These are phyloP conservation scores for Cairneyella variabilis DNA, from an alignment of 495 filamentous ascomycete genomes.

Conservation along the genomic window DNA sequence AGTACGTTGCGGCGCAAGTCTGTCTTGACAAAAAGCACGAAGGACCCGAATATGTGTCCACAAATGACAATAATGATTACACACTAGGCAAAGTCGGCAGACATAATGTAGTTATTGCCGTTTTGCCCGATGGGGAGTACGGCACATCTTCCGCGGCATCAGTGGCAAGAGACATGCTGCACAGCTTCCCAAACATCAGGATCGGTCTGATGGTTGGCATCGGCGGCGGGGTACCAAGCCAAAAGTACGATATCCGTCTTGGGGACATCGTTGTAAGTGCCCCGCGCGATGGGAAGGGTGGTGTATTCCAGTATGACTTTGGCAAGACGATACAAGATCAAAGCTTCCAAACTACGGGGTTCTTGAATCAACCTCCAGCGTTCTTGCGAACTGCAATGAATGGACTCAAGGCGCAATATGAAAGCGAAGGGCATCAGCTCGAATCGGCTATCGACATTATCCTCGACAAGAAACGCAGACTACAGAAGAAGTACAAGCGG, in stretches of 20 bases:
- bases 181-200: slow-evolving; percentile 38
- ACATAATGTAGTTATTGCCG: slow-evolving; percentile 19
- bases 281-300: slow-evolving; percentile 5
- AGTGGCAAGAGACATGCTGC: slow-evolving; percentile 28
- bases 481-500: slow-evolving; percentile 26
- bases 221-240: slow-evolving; percentile 14
- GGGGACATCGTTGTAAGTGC: slow-evolving; percentile 21
- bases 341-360: slow-evolving; percentile 8
- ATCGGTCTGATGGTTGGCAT: slow-evolving; percentile 44
- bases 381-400: slow-evolving; percentile 23
- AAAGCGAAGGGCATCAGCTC: slow-evolving; percentile 16
- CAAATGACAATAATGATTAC: slow-evolving; percentile 33
- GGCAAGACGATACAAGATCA: slow-evolving; percentile 12
- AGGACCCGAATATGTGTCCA: slow-evolving; percentile 19
- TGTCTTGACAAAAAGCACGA: slow-evolving; percentile 34
- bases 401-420: neutral
- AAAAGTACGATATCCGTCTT: slow-evolving; percentile 15
- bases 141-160: slow-evolving; percentile 25
- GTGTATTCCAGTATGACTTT: slow-evolving; percentile 23
- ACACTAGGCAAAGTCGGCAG: slow-evolving; percentile 27
- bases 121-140: slow-evolving; percentile 7
- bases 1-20: slow-evolving; percentile 30
- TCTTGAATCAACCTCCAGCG: slow-evolving; percentile 27
- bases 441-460: slow-evolving; percentile 20
- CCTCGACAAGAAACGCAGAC: slow-evolving; percentile 20